Evolutionary conservation across 1,284 basidiomycete species (phyloP).

Genomic region (Trametes versicolor): DNA sequence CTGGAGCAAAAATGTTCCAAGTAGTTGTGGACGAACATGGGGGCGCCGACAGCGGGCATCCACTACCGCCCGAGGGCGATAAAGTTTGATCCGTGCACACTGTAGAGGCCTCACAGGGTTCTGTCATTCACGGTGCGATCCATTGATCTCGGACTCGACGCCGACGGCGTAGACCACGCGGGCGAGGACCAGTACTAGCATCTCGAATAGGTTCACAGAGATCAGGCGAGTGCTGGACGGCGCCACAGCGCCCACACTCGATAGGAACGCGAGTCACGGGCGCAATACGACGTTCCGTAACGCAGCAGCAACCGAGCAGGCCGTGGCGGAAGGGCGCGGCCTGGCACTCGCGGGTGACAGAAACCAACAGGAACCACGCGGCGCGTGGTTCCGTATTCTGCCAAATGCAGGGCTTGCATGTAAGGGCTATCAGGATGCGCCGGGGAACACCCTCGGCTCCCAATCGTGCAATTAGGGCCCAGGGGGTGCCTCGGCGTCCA

Average conservation of each 20-base stretch:
- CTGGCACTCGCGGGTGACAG: constrained; percentile 9
- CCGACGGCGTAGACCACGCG: constrained; percentile 12
- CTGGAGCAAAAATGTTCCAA: neutral
- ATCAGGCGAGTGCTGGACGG: neutral
- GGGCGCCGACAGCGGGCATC: neutral
- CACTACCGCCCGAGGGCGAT: constrained; percentile 5
- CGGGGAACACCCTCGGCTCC: constrained; percentile 18
- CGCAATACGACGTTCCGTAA: constrained; percentile 1
- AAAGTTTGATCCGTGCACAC: constrained; percentile 29
- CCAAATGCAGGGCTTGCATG: constrained; percentile 12
- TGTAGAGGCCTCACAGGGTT: constrained; percentile 8
- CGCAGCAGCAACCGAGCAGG: constrained; percentile 3
- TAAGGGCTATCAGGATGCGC: constrained; percentile 1
- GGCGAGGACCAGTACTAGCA: neutral
- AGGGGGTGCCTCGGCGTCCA: constrained; percentile 16
- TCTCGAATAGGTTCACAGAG: constrained; percentile 2
- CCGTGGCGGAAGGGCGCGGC: neutral
- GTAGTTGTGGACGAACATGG: neutral
- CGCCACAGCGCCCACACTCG: neutral
- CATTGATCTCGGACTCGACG: constrained; percentile 21
- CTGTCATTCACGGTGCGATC: constrained; percentile 17
- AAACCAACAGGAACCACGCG: constrained; percentile 6
- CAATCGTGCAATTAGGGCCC: constrained; percentile 20
- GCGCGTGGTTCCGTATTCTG: constrained; percentile 11
- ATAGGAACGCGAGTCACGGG: constrained; percentile 1